Evolutionary conservation across 1,284 basidiomycete species (phyloP), one percentile per base, ranked within the genome.

Genomic region (Ganoderma multipileum): DNA sequence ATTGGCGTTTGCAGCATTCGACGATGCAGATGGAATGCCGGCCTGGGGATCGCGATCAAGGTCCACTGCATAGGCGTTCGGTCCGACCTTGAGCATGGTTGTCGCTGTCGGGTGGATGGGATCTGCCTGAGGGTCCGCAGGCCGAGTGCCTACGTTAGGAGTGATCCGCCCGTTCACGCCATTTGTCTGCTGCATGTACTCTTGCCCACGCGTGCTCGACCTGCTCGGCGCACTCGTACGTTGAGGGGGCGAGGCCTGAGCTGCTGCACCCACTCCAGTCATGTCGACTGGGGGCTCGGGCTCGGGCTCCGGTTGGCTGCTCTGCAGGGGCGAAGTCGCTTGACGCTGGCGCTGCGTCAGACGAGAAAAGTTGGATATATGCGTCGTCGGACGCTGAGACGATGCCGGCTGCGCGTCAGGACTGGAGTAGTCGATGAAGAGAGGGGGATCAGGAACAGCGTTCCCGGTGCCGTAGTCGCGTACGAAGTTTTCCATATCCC

Each of bases 401-500:
- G 89, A 85, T 1, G 88, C 84, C 3, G 88, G 88, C 33, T 88
- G 85, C 2, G 89, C 87, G 62, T 92, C 88, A 14, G 87, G 84
- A 61, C 84, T 86, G 61, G 87, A 86, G 76, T 92, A 92, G 81
- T 95, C 93, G 79, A 96, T 87, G 78, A 95, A 96, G 20, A 85
- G 79, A 28, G 94, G 94, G 12, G 94, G 88, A 71, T 96, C 94
- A 67, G 95, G 95, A 64, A 97, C 96, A 71, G 87, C 84, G 74
- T 87, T 88, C 44, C 95, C 95, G 4, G 95, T 97, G 2, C 93
- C 93, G 77, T 95, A 95, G 71, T 92, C 89, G 55, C 87, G 86
- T 18, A 96, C 94, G 76, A 97, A 96, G 78, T 88, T 89, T 75
- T 95, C 90, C 86, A 95, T 91, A 75, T 97, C 95, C 68, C 87